Evolutionary conservation across 2,329 filamentous ascomycete genomes (phyloP).

Genomic region (Fusarium abutilonis): DNA sequence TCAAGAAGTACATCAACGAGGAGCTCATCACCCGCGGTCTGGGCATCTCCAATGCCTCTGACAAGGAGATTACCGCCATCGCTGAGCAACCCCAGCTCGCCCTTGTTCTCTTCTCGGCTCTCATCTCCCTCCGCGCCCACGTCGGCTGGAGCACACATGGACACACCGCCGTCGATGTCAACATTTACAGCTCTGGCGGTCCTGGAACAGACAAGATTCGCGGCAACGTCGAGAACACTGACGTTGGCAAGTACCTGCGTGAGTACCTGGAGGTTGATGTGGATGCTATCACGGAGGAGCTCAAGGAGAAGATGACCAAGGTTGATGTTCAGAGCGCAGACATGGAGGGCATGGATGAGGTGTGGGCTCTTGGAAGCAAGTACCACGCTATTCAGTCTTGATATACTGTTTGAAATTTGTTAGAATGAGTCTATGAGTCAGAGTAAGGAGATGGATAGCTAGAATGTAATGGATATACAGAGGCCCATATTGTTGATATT

Average conservation of each 20-base stretch:
- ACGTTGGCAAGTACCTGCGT: slow-evolving; percentile 83
- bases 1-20: slow-evolving; percentile 73
- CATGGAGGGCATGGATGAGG: slow-evolving; percentile 32
- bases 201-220: slow-evolving; percentile 70
- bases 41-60: slow-evolving; percentile 77
- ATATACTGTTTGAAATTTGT: neutral
- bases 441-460: slow-evolving; percentile 10
- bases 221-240: slow-evolving; percentile 95
- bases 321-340: slow-evolving; percentile 15
- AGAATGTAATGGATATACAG: neutral
- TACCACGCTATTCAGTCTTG: slow-evolving; percentile 24
- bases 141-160: slow-evolving; percentile 96
- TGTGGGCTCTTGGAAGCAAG: slow-evolving; percentile 23
- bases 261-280: slow-evolving; percentile 84
- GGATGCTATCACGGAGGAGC: slow-evolving; percentile 77
- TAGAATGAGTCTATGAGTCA: neutral
- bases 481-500: too few species aligned
- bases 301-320: slow-evolving; percentile 65
- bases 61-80: slow-evolving; percentile 75
- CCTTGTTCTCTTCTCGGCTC: slow-evolving; percentile 75
- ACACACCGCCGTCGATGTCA: slow-evolving; percentile 93
- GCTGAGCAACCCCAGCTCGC: slow-evolving; percentile 66
- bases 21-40: slow-evolving; percentile 75
- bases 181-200: slow-evolving; percentile 86
- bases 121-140: slow-evolving; percentile 87